A percentile compares a stretch with the other conserved stretches of the same genome.
These are phyloP conservation scores for Strobilomyces dryophilus DNA, from an alignment of 768 basidiomycete genomes.

Conservation along the genomic window DNA sequence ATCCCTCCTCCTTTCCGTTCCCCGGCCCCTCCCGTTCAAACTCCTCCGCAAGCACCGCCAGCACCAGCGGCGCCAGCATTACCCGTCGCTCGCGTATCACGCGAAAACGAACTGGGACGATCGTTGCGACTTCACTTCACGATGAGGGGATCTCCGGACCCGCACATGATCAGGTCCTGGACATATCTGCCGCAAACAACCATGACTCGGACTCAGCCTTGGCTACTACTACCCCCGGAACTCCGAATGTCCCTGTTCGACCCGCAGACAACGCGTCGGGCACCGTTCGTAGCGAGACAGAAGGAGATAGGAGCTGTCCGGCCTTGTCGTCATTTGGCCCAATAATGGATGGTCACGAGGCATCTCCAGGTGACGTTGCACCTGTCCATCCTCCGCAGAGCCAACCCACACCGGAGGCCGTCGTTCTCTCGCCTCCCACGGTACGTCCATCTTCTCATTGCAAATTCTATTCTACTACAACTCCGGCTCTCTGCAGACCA, in stretches of 20 bases:
- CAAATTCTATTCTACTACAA: slow-evolving; percentile 17
- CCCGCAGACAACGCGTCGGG: slow-evolving; percentile 10
- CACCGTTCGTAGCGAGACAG: slow-evolving; percentile 4
- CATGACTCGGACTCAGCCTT: background rate
- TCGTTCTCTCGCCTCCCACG: slow-evolving; percentile 9
- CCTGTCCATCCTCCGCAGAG: slow-evolving; percentile 2
- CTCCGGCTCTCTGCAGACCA: slow-evolving; percentile 22
- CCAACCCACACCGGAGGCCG: slow-evolving; percentile 15
- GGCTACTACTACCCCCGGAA: slow-evolving; percentile 9
- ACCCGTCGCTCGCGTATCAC: slow-evolving; percentile 45
- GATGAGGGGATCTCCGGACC: slow-evolving; percentile 16
- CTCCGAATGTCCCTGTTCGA: slow-evolving; percentile 10
- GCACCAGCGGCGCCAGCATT: slow-evolving; percentile 47
- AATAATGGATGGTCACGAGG: slow-evolving; percentile 13
- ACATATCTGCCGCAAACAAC: slow-evolving; percentile 28
- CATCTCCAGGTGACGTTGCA: background rate
- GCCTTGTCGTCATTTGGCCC: slow-evolving; percentile 26
- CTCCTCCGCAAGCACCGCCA: slow-evolving; percentile 37
- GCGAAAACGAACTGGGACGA: slow-evolving; percentile 51
- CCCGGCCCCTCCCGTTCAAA: slow-evolving; percentile 34
- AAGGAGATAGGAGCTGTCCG: slow-evolving; percentile 23
- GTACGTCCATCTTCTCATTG: slow-evolving; percentile 18
- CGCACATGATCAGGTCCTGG: slow-evolving; percentile 22
- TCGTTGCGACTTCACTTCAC: slow-evolving; percentile 32
- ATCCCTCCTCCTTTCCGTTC: slow-evolving; percentile 24